Conservation (phyloP, 2,329 filamentous ascomycete genomes). For the Fusarium scirpi region DNA sequence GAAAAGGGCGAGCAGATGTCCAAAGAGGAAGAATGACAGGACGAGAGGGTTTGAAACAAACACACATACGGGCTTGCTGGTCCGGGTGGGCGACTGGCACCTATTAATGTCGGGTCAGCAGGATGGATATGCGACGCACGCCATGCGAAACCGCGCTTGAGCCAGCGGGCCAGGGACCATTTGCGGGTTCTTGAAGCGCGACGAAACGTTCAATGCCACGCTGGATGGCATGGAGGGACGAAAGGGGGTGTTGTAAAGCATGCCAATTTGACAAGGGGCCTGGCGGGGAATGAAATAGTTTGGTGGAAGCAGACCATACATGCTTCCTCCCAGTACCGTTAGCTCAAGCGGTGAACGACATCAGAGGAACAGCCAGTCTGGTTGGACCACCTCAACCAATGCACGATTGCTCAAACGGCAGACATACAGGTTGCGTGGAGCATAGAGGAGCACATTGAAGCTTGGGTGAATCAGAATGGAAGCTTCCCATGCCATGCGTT, state of each 20-base stretch:
- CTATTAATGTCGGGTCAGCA: constrained; percentile 48
- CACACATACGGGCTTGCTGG: constrained; percentile 33
- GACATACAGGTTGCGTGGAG: constrained; percentile 16
- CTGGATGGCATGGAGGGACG: constrained; percentile 45
- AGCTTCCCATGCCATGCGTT: constrained; percentile 29
- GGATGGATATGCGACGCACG: constrained; percentile 45
- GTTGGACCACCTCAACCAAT: neutral
- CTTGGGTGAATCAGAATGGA: neutral
- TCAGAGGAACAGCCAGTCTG: constrained; percentile 11
- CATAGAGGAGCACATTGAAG: constrained; percentile 9
- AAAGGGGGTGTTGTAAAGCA: constrained; percentile 41
- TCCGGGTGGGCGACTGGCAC: constrained; percentile 42
- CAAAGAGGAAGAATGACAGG: constrained; percentile 30
- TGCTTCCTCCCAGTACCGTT: constrained; percentile 37
- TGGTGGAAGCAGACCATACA: constrained; percentile 30
- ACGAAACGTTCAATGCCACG: constrained; percentile 47
- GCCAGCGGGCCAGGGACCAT: constrained; percentile 40
- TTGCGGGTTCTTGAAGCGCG: constrained; percentile 39
- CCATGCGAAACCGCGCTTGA: constrained; percentile 42
- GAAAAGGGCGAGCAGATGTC: constrained; percentile 39
- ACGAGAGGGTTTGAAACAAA: constrained; percentile 48
- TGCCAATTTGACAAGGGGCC: constrained; percentile 39
- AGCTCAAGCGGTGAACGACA: constrained; percentile 40
- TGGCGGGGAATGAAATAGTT: constrained; percentile 35
- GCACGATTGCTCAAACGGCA: neutral